Evolutionary conservation across 2,329 filamentous ascomycete genomes (phyloP).

Genomic region (Colletotrichum simmondsii): DNA sequence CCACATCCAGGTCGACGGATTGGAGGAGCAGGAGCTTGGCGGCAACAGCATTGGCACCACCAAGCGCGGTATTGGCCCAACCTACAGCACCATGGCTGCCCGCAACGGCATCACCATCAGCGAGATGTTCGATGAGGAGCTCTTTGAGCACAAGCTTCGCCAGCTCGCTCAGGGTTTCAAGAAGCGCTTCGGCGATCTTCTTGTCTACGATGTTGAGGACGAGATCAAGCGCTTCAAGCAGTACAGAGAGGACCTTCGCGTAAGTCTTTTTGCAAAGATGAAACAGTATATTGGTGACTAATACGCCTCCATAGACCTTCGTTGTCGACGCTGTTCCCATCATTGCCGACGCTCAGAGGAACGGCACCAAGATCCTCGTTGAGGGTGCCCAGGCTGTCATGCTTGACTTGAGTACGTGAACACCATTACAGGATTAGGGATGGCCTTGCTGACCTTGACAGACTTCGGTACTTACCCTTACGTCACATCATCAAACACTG

Average conservation of each 20-base stretch:
- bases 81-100: conserved; percentile 63
- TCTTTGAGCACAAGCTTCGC: conserved; percentile 75
- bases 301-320: conserved; percentile 46
- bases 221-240: conserved; percentile 60
- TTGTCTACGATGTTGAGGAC: conserved; percentile 74
- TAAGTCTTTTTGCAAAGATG: background rate
- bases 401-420: conserved; percentile 60
- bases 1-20: conserved; percentile 74
- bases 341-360: conserved; percentile 69
- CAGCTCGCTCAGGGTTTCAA: conserved; percentile 70
- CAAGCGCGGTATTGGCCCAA: conserved; percentile 51
- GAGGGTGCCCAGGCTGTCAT: conserved; percentile 74
- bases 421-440: too few species aligned
- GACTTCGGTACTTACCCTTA: conserved; percentile 66
- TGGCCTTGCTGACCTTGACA: background rate
- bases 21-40: conserved; percentile 69
- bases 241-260: conserved; percentile 32
- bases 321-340: conserved; percentile 76
- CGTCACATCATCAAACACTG: conserved; percentile 38
- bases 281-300: background rate
- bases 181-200: conserved; percentile 75
- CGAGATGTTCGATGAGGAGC: conserved; percentile 74
- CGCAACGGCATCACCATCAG: conserved; percentile 73
- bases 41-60: conserved; percentile 48
- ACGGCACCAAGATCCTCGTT: conserved; percentile 70